phyloP scores from a whole-genome alignment of 2,329 filamentous ascomycete genomes.

The Sporothrix protearum region DNA sequence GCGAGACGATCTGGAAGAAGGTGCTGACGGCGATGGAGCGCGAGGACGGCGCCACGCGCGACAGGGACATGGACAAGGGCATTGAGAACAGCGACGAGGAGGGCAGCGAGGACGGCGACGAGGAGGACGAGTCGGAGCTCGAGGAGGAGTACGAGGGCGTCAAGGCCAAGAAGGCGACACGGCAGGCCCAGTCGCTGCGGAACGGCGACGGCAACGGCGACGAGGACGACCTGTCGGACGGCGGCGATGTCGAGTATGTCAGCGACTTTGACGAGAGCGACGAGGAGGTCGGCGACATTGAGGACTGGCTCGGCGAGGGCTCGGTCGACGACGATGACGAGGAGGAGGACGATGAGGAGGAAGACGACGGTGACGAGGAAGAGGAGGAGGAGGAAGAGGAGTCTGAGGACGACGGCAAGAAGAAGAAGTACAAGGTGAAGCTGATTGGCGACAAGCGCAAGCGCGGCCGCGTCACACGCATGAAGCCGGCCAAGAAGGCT shows the following conservation, averaged over 20 bases:
- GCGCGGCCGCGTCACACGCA: slow-evolving; percentile 47
- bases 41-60: slow-evolving; percentile 74
- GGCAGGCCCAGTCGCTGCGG: slow-evolving; percentile 17
- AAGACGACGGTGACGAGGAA: slow-evolving; percentile 54
- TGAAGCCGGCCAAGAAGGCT: slow-evolving; percentile 62
- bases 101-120: slow-evolving; percentile 60
- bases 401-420: slow-evolving; percentile 48
- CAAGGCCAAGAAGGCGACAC: slow-evolving; percentile 16
- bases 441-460: slow-evolving; percentile 53
- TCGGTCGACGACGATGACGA: slow-evolving; percentile 61
- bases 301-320: slow-evolving; percentile 86
- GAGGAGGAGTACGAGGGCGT: slow-evolving; percentile 59
- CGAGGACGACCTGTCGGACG: slow-evolving; percentile 67
- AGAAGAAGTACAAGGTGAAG: slow-evolving; percentile 55
- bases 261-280: slow-evolving; percentile 85
- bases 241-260: slow-evolving; percentile 83
- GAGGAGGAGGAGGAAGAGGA: slow-evolving; percentile 57
- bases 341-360: slow-evolving; percentile 56
- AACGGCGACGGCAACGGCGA: slow-evolving; percentile 49
- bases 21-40: slow-evolving; percentile 87
- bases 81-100: slow-evolving; percentile 73
- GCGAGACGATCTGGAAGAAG: slow-evolving; percentile 95
- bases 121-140: slow-evolving; percentile 69
- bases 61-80: slow-evolving; percentile 85
- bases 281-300: slow-evolving; percentile 73